Base-by-base conservation (phyloP, 495 filamentous ascomycete genomes). In the Haplographium delicatum region DNA sequence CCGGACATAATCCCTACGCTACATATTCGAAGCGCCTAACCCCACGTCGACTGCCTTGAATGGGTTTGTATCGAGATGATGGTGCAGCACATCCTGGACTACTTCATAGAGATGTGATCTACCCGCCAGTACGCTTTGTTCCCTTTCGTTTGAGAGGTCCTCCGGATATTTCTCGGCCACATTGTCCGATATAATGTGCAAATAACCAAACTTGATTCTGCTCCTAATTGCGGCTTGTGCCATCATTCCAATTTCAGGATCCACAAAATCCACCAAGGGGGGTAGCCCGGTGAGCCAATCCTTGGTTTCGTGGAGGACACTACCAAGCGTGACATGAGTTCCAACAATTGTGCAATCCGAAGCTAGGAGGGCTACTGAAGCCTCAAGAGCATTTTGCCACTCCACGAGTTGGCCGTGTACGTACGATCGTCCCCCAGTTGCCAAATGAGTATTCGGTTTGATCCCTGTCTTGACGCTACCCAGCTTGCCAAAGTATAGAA, bases 151-250 rank as follows among this genome's bases (percentile, higher is more conserved):
- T 16, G 20, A 20, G 9, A 44, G 20, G 22, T 26, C 40, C 5
- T 44, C 4, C 10, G 20, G 15, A 20, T 26, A 20, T 20, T 44
- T 26, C 40, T 10, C 25, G 40, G 22, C 15, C 5, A 44, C 16
- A 44, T 44, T 44, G 20, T 44, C 40, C 7, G 40, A 23, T 4
- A 44, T 20, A 20, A 44, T 26, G 20, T 44, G 40, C 7, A 44
- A 16, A 16, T 6, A 44, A 6, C 31, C 38, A 53, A 51, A 46
- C 47, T 51, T 31, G 8, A 35, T 30, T 20, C 30, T 15, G 19
- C 43, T 16, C 20, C 33, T 31, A 25, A 50, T 47, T 8, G 18
- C 5, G 4, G 22, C 22, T 10, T 11, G 4, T 5, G 11, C 40
- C 40, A 44, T 44, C 9, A 9, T 5, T 9, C 40, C 40, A 25